Evolutionary conservation across 2,329 filamentous ascomycete species (phyloP).

Genomic region (Penicillium sp.): DNA sequence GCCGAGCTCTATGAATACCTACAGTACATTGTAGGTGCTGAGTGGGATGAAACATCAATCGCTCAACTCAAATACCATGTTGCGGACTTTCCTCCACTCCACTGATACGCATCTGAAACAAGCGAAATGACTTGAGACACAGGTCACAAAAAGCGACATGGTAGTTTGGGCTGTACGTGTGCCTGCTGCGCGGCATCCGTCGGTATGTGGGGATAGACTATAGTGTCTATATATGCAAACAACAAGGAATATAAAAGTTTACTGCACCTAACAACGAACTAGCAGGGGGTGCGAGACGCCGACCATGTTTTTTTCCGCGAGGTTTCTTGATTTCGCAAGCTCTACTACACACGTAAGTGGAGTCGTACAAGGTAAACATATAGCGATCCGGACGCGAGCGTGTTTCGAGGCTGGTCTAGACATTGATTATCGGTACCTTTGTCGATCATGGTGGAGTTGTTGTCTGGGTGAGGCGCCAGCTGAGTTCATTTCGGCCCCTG

Average conservation of each 20-base stretch:
- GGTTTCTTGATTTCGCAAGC: not conserved
- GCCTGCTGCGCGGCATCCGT: not conserved
- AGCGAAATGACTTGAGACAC: not conserved
- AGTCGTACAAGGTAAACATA: not conserved
- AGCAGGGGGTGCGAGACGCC: not conserved
- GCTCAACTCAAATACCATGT: not conserved
- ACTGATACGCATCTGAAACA: not conserved
- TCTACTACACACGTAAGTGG: not conserved
- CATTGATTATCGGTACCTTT: not conserved
- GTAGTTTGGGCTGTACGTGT: not conserved
- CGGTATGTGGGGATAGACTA: not conserved
- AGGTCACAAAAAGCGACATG: not conserved
- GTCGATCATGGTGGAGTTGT: not conserved
- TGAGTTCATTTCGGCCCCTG: not conserved
- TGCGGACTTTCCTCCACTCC: not conserved
- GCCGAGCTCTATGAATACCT: not conserved
- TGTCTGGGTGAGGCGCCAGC: not conserved
- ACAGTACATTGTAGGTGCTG: not conserved
- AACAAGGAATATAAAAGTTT: not conserved
- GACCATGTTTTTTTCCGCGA: not conserved
- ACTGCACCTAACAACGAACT: not conserved
- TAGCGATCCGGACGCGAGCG: not conserved
- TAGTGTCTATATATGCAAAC: not conserved
- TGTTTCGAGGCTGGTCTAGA: not conserved
- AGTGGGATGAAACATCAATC: not conserved